These are phyloP conservation scores for Salix caprea DNA, from an alignment of 345 rosid genomes.

Conservation along the genomic window DNA sequence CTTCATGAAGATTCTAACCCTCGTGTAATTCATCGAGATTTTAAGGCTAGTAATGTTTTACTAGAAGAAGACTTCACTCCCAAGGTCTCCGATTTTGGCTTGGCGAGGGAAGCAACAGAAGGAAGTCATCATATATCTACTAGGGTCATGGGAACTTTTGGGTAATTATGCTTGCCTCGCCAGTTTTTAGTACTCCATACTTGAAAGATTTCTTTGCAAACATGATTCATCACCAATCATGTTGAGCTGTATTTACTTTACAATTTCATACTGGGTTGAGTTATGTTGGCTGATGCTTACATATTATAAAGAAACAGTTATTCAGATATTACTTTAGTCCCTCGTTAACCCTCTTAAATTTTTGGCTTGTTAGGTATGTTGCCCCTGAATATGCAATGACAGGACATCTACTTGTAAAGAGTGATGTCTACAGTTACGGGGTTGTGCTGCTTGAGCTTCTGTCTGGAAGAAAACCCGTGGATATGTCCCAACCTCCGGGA, in stretches of 20 bases:
- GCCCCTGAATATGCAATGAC: slow-evolving; percentile 99
- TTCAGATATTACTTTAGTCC: neutral
- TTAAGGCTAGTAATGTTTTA: slow-evolving; percentile 93
- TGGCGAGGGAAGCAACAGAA: slow-evolving; percentile 99
- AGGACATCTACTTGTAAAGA: slow-evolving; percentile 96
- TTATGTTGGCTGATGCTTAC: neutral
- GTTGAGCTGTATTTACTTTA: neutral
- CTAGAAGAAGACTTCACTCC: slow-evolving; percentile 90
- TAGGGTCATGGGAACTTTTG: slow-evolving; percentile 98
- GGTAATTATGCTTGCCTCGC: slow-evolving; percentile 40
- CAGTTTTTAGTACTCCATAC: neutral
- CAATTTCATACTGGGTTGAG: neutral
- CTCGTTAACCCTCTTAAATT: neutral
- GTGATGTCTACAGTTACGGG: slow-evolving; percentile 97
- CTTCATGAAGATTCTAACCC: slow-evolving; percentile 99
- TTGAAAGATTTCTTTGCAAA: neutral
- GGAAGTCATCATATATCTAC: slow-evolving; percentile 97
- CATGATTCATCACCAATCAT: neutral
- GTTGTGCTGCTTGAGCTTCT: slow-evolving; percentile 98
- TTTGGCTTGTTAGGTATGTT: slow-evolving; percentile 64
- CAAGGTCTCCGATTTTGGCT: slow-evolving; percentile 96
- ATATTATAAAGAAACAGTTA: neutral
- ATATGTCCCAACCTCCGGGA: slow-evolving; percentile 97
- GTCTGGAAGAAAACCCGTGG: slow-evolving; percentile 94
- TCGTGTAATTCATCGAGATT: slow-evolving; percentile 95